phyloP scores from a whole-genome alignment of 495 filamentous ascomycete species.

The Podospora fimiseda region DNA sequence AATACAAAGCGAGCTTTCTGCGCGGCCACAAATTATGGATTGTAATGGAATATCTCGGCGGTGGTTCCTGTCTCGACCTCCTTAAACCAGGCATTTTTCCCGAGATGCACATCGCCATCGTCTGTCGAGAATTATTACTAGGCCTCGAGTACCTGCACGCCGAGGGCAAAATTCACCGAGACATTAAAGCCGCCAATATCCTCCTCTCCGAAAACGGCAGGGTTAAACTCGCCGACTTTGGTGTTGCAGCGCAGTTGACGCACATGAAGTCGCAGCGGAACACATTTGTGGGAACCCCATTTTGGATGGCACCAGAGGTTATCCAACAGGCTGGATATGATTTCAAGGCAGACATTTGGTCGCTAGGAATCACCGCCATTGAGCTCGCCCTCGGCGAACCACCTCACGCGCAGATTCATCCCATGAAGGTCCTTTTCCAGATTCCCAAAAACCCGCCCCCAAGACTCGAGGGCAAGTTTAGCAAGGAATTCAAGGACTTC shows the following conservation, averaged over 20 bases:
- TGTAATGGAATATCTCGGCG: conserved; percentile 95
- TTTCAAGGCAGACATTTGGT: conserved; percentile 98
- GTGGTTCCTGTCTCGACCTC: conserved; percentile 88
- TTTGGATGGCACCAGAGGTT: conserved; percentile 99
- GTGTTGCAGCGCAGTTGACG: conserved; percentile 90
- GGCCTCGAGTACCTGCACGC: conserved; percentile 90
- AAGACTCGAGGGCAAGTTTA: conserved; percentile 79
- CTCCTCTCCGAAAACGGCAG: conserved; percentile 80
- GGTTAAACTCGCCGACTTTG: conserved; percentile 97
- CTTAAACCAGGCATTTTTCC: conserved; percentile 87
- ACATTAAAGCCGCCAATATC: conserved; percentile 95
- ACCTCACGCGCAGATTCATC: conserved; percentile 82
- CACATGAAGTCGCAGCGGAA: conserved; percentile 98
- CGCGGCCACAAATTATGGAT: conserved; percentile 97
- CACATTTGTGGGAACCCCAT: conserved; percentile 97
- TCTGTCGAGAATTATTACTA: conserved; percentile 83
- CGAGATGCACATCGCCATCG: conserved; percentile 89
- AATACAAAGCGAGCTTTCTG: conserved; percentile 93
- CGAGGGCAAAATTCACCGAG: conserved; percentile 94
- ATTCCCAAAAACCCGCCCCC: conserved; percentile 91
- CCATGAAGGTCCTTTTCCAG: conserved; percentile 97
- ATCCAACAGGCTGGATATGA: conserved; percentile 96
- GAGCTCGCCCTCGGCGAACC: conserved; percentile 91
- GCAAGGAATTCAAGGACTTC: conserved; percentile 90
- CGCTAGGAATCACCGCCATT: conserved; percentile 90